Conservation (phyloP, 2,329 filamentous ascomycete species). For the Aureobasidium subglaciale region DNA sequence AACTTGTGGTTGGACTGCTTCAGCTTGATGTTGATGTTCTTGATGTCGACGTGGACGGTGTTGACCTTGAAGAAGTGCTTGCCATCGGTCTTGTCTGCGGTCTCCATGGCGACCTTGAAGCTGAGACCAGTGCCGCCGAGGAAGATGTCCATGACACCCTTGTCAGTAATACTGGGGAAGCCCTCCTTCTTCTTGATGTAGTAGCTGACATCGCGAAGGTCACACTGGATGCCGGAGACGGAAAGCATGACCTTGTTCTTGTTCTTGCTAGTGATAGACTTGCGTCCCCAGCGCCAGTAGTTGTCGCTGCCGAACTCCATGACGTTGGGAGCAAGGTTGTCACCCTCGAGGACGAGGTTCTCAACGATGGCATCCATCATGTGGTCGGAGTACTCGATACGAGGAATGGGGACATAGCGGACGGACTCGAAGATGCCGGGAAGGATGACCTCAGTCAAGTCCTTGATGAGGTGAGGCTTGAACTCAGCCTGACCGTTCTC, state of each 20-base stretch:
- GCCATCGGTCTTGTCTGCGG: conserved; percentile 64
- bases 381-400: conserved; percentile 84
- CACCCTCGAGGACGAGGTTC: conserved; percentile 89
- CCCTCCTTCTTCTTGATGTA: conserved; percentile 93
- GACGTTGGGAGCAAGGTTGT: conserved; percentile 93
- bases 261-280: conserved; percentile 72
- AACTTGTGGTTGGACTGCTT: conserved; percentile 94
- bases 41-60: conserved; percentile 75
- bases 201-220: conserved; percentile 81
- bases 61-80: conserved; percentile 93
- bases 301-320: conserved; percentile 86
- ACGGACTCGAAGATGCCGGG: conserved; percentile 76
- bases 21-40: conserved; percentile 77
- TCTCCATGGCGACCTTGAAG: conserved; percentile 86
- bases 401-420: conserved; percentile 84
- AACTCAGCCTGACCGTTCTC: conserved; percentile 76
- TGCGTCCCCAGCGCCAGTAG: conserved; percentile 91
- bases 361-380: conserved; percentile 84
- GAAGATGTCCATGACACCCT: conserved; percentile 80
- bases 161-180: conserved; percentile 81
- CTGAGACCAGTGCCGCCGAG: conserved; percentile 81
- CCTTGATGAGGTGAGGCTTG: conserved; percentile 89
- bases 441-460: conserved; percentile 78
- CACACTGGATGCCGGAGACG: conserved; percentile 85
- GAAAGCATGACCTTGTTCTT: conserved; percentile 81